These are phyloP conservation scores for Neopestalotiopsis rosae DNA, from an alignment of 2,329 filamentous ascomycete genomes.

Conservation along the genomic window DNA sequence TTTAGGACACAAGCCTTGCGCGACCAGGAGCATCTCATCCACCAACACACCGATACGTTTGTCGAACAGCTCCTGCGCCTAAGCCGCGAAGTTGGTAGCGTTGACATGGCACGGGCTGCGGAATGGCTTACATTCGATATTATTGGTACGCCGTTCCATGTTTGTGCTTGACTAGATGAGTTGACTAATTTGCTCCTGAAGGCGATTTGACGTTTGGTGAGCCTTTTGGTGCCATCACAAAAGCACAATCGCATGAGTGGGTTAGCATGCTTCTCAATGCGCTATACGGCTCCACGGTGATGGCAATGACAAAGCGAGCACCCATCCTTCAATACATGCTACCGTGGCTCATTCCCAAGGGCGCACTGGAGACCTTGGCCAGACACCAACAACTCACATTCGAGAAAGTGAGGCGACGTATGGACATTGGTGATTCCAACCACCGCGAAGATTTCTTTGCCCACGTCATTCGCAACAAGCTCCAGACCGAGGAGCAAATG, in stretches of 20 bases:
- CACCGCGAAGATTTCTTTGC: conserved; percentile 24
- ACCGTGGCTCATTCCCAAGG: conserved; percentile 4
- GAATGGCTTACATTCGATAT: conserved; percentile 33
- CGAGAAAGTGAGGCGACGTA: conserved; percentile 23
- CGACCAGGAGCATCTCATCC: conserved; percentile 30
- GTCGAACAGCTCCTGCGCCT: conserved; percentile 23
- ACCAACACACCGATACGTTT: conserved; percentile 26
- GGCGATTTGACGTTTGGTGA: conserved; percentile 27
- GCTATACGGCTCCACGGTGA: conserved; percentile 18
- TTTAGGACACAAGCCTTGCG: conserved; percentile 27
- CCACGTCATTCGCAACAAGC: conserved; percentile 19
- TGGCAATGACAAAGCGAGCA: conserved; percentile 22
- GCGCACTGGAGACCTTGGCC: conserved; percentile 9
- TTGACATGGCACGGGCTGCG: conserved; percentile 26
- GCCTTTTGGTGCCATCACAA: conserved; percentile 24
- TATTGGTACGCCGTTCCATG: conserved; percentile 19
- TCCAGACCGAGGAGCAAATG: conserved; percentile 20
- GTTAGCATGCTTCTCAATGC: conserved; percentile 23
- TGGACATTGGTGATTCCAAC: conserved; percentile 23
- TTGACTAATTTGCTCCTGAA: conserved; percentile 5
- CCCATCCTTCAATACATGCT: conserved; percentile 19
- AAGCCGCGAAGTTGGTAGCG: conserved; percentile 5
- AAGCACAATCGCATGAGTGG: conserved; percentile 23
- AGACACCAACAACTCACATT: conserved; percentile 21
- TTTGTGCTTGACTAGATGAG: not conserved